Evolutionary conservation across 495 filamentous ascomycete genomes (phyloP), one percentile per base, ranked within the genome.

Genomic region (Neurospora intermedia): DNA sequence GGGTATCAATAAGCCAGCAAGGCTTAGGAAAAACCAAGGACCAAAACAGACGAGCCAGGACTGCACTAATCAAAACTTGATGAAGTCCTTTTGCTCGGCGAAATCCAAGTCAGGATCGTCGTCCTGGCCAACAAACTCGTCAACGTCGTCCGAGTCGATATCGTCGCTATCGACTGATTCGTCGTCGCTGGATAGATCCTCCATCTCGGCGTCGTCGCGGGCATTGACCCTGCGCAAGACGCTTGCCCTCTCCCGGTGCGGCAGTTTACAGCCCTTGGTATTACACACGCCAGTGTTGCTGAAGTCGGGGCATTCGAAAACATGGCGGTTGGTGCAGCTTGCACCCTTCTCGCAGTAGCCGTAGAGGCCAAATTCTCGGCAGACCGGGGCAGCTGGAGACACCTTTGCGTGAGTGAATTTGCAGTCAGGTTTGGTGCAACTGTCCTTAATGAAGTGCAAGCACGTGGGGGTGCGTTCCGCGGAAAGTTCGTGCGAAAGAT

Each of bases 281-380:
- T 89, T 90, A 88, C 96, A 99, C 43, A 86, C 83, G 74, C 94
- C 95, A 70, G 87, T 91, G 83, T 97, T 97, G 85, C 92, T 92
- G 85, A 96, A 97, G 80, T 98, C 93, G 66, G 96, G 96, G 78
- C 96, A 99, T 80, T 98, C 96, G 76, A 84, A 85, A 71, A 93
- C 90, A 82, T 99, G 96, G 74, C 93, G 92, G 74, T 97, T 90
- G 73, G 89, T 79, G 79, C 96, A 99, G 59, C 84, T 80, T 54
- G 86, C 86, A 66, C 96, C 96, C 79, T 93, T 92, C 71, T 92
- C 90, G 84, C 96, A 99, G 79, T 96, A 98, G 54, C 96, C 96
- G 76, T 96, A 86, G 20, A 88, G 89, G 23, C 92, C 94, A 83
- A 99, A 99, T 15, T 88, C 78, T 73, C 90, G 89, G 80, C 96